Evolutionary conservation across 352 stramenopile species (phyloP).

Genomic region (Aphanomyces euteiches): DNA sequence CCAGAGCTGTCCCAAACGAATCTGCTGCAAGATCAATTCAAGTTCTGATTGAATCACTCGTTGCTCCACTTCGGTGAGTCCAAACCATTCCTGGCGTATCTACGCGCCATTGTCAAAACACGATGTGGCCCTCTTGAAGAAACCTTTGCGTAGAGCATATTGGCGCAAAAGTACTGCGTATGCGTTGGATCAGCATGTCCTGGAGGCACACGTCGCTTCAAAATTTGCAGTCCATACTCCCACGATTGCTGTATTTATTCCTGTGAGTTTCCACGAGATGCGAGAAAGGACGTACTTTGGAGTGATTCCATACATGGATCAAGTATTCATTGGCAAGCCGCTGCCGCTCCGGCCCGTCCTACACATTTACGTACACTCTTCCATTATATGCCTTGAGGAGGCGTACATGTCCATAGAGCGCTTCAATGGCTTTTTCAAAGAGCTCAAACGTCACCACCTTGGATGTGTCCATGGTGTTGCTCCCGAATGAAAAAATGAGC

Average conservation of each 20-base stretch:
- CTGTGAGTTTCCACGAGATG: slow-evolving; percentile 4
- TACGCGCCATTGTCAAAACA: neutral
- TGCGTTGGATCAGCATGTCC: slow-evolving; percentile 5
- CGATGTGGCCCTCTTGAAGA: neutral
- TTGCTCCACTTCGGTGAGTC: slow-evolving; percentile 6
- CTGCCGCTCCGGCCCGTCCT: slow-evolving; percentile 22
- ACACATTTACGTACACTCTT: neutral
- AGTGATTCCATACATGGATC: slow-evolving; percentile 21
- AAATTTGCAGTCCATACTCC: slow-evolving; percentile 10
- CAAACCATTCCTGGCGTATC: slow-evolving; percentile 25
- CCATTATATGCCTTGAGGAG: neutral
- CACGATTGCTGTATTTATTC: slow-evolving; percentile 12
- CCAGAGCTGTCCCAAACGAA: slow-evolving; percentile 9
- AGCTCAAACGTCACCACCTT: slow-evolving; percentile 21
- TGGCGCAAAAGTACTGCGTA: slow-evolving; percentile 28
- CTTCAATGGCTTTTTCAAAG: slow-evolving; percentile 24
- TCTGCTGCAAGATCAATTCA: slow-evolving; percentile 16
- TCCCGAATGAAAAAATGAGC: neutral
- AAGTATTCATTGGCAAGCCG: slow-evolving; percentile 27
- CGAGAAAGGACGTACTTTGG: slow-evolving; percentile 1
- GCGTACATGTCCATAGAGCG: slow-evolving; percentile 27
- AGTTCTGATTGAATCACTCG: slow-evolving; percentile 19
- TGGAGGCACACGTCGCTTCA: neutral
- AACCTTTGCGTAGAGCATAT: slow-evolving; percentile 31
- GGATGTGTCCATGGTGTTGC: neutral